Evolutionary conservation across 164 flowering plant species (phyloP), one percentile per base, ranked within the genome.

Genomic region (Magnolia kwangsiensis): DNA sequence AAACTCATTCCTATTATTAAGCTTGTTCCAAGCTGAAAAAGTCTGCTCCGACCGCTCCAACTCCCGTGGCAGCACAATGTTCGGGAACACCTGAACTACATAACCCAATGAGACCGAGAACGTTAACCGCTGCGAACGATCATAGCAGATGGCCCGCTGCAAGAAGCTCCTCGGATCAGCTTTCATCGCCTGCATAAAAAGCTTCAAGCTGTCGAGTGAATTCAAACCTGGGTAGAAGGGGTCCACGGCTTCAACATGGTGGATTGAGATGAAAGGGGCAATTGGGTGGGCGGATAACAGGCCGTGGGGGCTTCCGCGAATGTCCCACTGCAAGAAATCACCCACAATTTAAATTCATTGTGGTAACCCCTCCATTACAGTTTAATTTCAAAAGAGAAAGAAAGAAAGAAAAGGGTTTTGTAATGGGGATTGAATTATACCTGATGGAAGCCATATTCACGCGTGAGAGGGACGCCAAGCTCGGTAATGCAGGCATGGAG

Each of bases 401-500:
- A 19, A 45, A 11, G 16, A 24, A 23, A 10, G 2, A 10, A 29
- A 68, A 24, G 5, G 20, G n/a, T 16, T 24, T 68, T 31, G 29
- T 8, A 63, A 66, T 66, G 24, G 31, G 8, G 21, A 66, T 24
- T n/a, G 23, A 66, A 66, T 66, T 2, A 23, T 66, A 88, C 93
- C 90, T 90, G 93, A 78, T 90, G 93, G 76, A 88, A 90, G 11
- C 93, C 91, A 55, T 24, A 82, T 72, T 90, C 93, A 71, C 83
- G 82, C 7, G 88, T 83, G 51, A 90, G 77, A 37, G 93, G 91
- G 71, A 90, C 74, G 2, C 93, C 93, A 1, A 88, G 81, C 76
- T 90, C 93, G 1, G 91, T 77, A 69, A 90, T 88, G 71, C 93
- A 90, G 59, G 93, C 93, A 77, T 90, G 93, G 65, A 88, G 87